phyloP scores from a whole-genome alignment of 2,329 filamentous ascomycete species.

The Sclerotinia sclerotiorum region DNA sequence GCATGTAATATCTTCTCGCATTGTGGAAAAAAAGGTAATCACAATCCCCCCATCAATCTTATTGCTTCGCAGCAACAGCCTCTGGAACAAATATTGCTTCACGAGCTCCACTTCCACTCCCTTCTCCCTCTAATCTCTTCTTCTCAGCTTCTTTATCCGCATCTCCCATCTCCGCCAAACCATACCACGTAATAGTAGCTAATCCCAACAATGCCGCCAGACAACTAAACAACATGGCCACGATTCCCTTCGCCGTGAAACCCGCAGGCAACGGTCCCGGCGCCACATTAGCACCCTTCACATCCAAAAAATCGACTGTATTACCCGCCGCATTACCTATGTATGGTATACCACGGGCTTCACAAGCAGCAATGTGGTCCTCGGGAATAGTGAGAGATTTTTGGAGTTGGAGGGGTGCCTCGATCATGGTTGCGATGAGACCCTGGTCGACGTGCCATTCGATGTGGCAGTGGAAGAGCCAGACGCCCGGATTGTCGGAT shows the following conservation, averaged over 20 bases:
- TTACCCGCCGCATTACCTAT: slow-evolving; percentile 76
- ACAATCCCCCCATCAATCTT: neutral
- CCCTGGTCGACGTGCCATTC: slow-evolving; percentile 73
- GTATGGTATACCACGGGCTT: slow-evolving; percentile 50
- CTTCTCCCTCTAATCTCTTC: slow-evolving; percentile 22
- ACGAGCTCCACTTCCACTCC: too few species aligned
- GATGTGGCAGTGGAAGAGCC: slow-evolving; percentile 79
- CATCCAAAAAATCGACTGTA: slow-evolving; percentile 60
- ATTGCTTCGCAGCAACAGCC: neutral
- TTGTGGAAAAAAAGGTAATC: neutral
- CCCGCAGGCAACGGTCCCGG: slow-evolving; percentile 35
- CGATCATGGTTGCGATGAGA: slow-evolving; percentile 59
- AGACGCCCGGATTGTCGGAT: slow-evolving; percentile 68
- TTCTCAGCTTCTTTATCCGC: slow-evolving; percentile 33
- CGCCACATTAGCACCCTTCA: slow-evolving; percentile 50
- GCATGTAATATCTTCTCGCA: neutral
- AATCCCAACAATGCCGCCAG: slow-evolving; percentile 37
- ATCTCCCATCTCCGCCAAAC: slow-evolving; percentile 39
- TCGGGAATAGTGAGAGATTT: slow-evolving; percentile 55
- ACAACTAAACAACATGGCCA: slow-evolving; percentile 38
- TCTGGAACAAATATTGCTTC: neutral
- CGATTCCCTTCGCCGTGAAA: slow-evolving; percentile 39
- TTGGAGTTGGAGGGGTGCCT: slow-evolving; percentile 39
- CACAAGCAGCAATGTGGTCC: slow-evolving; percentile 59
- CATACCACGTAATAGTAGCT: slow-evolving; percentile 38